Percentiles rank a stretch among this genome's conserved stretches.
Evolutionary conservation across 257 asterid species (phyloP).

Genomic region (Jacaranda mimosifolia): DNA sequence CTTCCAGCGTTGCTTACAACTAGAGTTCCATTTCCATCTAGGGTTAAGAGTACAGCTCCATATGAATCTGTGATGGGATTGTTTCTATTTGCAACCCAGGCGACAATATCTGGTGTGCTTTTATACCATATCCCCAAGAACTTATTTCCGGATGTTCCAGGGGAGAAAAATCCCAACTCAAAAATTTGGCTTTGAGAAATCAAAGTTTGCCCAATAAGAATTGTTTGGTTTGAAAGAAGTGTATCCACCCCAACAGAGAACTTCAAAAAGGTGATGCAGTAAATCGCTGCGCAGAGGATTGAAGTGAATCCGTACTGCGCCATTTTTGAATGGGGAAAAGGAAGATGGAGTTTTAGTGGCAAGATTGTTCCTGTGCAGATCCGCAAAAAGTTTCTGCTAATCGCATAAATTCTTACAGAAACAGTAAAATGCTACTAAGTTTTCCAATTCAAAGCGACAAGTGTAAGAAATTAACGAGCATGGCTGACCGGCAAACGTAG

Average conservation of each 20-base stretch:
- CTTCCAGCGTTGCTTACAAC: conserved; percentile 17
- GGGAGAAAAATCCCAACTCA: conserved; percentile 43
- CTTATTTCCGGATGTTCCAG: not conserved
- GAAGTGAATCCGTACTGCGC: not conserved
- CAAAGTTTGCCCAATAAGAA: conserved; percentile 24
- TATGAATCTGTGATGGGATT: conserved; percentile 28
- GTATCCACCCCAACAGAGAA: conserved; percentile 1
- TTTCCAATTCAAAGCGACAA: no score
- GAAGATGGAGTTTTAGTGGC: not conserved
- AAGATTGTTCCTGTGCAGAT: no score
- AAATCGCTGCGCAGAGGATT: not conserved
- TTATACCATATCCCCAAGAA: conserved; percentile 47
- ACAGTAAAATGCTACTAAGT: no score
- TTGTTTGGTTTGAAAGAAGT: conserved; percentile 12
- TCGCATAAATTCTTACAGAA: no score
- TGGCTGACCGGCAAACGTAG: no score
- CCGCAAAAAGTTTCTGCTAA: no score
- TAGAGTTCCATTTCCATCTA: conserved; percentile 25
- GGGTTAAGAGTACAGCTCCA: conserved; percentile 3
- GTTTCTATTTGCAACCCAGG: conserved; percentile 49
- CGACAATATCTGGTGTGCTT: conserved; percentile 34
- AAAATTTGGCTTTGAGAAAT: conserved; percentile 31
- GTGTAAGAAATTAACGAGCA: no score
- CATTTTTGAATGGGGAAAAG: not conserved
- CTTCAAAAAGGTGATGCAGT: not conserved